Evolutionary conservation across 1,284 basidiomycete genomes (phyloP), one percentile per base, ranked within the genome.

Genomic region (Rhodotorula sp.): DNA sequence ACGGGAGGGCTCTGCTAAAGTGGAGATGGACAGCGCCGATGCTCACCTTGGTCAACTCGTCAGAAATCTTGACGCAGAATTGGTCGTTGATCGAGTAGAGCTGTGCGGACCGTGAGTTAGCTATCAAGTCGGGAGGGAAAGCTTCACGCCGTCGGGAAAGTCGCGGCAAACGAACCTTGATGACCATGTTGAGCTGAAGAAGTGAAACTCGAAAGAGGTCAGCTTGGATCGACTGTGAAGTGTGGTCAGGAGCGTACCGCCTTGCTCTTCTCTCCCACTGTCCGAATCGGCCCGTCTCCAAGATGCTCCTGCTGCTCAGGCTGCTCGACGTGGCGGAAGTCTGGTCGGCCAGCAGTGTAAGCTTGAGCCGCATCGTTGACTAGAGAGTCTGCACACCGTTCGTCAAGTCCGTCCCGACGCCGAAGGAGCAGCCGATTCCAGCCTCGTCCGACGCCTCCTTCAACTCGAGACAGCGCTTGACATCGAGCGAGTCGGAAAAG

Each of bases 11-110:
- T n/a, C n/a, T n/a, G n/a, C n/a, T n/a, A n/a, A n/a, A n/a, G n/a
- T n/a, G n/a, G n/a, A n/a, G n/a, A 11, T 17, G 34, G 34, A 2
- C 13, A 30, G 20, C 4, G 22, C 51, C n/a, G 48, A 1, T 24
- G 24, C 64, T n/a, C 67, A 90, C 92, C 86, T 95, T 96, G 10
- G 84, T 88, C 68, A 89, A 80, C 76, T 96, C 93, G 80, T 96
- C 94, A 70, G 91, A 93, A 74, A 97, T 87, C 81, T 97, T 97
- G 73, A 97, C 87, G 75, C 92, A 94, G 1, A 87, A 86, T 69
- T 84, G 84, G 19, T 85, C 85, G 76, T 91, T 83, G 20, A 94
- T 88, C 57, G 86, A 85, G 44, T 86, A 85, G 11, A 97, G 83
- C 81, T 96, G 36, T 39, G 36, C 13, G n/a, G n/a, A 39, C 36